These are phyloP conservation scores for Liriodendron chinense DNA, from an alignment of 164 flowering plant genomes.

Conservation along the genomic window DNA sequence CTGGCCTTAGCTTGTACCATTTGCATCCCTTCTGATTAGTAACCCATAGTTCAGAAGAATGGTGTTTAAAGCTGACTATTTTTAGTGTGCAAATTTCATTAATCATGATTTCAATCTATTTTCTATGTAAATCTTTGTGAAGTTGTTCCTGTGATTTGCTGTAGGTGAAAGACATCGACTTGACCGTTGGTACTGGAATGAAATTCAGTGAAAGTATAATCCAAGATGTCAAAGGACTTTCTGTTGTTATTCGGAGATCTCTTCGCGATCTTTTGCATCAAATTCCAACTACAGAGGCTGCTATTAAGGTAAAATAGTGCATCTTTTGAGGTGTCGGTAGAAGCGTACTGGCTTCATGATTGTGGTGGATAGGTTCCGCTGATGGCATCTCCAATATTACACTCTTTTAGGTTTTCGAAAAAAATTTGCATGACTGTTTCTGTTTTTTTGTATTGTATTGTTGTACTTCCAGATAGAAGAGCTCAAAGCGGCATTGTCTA, in stretches of 20 bases:
- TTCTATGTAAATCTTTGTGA: neutral
- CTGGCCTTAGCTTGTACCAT: no score
- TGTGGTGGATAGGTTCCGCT: neutral
- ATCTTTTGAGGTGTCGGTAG: neutral
- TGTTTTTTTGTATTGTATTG: neutral
- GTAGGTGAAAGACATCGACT: constrained; percentile 81
- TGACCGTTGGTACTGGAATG: constrained; percentile 71
- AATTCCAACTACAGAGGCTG: constrained; percentile 64
- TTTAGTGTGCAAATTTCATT: neutral
- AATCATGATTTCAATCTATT: neutral
- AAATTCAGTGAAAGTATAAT: constrained; percentile 80
- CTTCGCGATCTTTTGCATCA: constrained; percentile 88
- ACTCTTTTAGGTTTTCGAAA: neutral
- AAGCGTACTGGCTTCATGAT: neutral
- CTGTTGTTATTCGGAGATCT: constrained; percentile 72
- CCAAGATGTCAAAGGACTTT: constrained; percentile 81
- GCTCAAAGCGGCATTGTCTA: constrained; percentile 80
- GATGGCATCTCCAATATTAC: neutral
- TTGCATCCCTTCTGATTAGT: no score
- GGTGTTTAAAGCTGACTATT: neutral
- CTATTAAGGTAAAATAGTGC: constrained; percentile 51
- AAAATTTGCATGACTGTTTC: neutral
- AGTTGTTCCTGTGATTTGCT: constrained; percentile 1
- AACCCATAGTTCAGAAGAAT: neutral
- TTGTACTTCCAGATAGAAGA: constrained; percentile 52